These are phyloP conservation scores for Gossypium ekmanianum DNA, from an alignment of 345 rosid species.

Conservation along the genomic window DNA sequence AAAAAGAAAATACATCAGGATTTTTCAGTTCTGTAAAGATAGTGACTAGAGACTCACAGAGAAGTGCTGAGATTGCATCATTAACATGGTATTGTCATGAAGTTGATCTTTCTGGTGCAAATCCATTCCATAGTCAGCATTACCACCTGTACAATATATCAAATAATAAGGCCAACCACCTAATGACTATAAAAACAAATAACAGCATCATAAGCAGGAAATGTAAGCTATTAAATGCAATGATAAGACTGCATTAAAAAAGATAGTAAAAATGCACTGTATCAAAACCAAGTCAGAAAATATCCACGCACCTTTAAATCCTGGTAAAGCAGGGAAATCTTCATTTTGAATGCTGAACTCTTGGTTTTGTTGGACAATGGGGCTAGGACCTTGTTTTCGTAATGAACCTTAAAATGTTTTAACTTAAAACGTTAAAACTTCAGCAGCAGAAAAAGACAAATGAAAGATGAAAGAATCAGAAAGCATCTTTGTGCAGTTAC, in stretches of 20 bases:
- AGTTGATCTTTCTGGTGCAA: conserved; percentile 95
- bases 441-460: neutral
- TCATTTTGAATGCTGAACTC: conserved; percentile 99
- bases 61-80: conserved; percentile 98
- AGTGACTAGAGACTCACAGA: conserved; percentile 62
- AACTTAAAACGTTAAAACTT: conserved; percentile 14
- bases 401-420: conserved; percentile 58
- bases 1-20: conserved; percentile 3
- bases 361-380: conserved; percentile 93
- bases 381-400: conserved; percentile 78
- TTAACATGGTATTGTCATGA: conserved; percentile 83
- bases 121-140: conserved; percentile 87
- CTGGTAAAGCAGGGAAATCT: conserved; percentile 99
- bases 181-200: neutral
- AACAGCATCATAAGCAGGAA: neutral
- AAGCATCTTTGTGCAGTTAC: conserved; percentile 31
- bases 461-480: neutral
- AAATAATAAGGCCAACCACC: conserved; percentile 33
- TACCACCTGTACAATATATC: conserved; percentile 69
- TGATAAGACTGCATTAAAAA: neutral
- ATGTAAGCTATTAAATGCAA: neutral
- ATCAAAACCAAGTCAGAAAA: conserved; percentile 2
- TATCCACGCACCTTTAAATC: conserved; percentile 72
- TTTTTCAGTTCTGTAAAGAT: conserved; percentile 3
- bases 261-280: neutral